Conservation (phyloP, 345 rosid species). For the Turritis glabra region DNA sequence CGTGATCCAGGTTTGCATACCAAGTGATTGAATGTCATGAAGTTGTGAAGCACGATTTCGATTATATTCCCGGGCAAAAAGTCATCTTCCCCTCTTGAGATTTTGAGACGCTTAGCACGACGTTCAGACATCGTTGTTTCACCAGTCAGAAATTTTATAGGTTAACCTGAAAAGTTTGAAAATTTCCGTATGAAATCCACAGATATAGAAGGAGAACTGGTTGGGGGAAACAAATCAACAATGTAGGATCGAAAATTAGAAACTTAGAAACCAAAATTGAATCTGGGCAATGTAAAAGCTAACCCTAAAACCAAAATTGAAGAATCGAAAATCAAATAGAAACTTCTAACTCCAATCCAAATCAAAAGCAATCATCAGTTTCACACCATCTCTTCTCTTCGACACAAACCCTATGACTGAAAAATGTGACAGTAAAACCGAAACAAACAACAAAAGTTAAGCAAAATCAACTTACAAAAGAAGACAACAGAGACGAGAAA, state of each 20-base stretch:
- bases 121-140: constrained; percentile 47
- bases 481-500: neutral
- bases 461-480: neutral
- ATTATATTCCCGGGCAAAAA: constrained; percentile 82
- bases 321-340: neutral
- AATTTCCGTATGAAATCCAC: neutral
- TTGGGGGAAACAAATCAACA: neutral
- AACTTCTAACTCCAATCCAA: neutral
- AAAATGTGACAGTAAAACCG: neutral
- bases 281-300: constrained; percentile 5
- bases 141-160: neutral
- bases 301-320: constrained; percentile 19
- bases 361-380: constrained; percentile 6
- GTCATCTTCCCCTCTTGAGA: constrained; percentile 85
- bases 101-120: constrained; percentile 56
- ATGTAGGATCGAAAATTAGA: neutral
- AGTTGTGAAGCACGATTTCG: constrained; percentile 82
- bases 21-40: constrained; percentile 83
- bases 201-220: neutral
- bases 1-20: constrained; percentile 86
- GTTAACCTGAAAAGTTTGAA: constrained; percentile 3
- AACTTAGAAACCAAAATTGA: neutral
- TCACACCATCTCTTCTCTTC: constrained; percentile 3
- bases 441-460: neutral
- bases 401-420: neutral